Evolutionary conservation across 306 rosid species (phyloP).

Genomic region (Canavalia gladiata): DNA sequence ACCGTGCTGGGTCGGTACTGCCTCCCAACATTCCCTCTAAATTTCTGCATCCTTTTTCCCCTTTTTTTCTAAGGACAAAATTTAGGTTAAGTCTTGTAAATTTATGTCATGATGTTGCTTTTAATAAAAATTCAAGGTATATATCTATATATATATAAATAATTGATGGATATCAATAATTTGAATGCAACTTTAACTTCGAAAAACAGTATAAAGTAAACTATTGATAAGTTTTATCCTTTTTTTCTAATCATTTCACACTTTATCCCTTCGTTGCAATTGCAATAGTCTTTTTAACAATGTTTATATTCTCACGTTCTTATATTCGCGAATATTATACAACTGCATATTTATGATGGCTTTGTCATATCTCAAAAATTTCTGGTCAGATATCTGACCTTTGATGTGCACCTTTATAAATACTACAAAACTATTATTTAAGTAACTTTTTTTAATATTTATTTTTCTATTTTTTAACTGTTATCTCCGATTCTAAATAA

Average conservation of each 20-base stretch:
- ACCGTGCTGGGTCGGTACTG: constrained; percentile 76
- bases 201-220: too few species aligned
- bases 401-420: background rate
- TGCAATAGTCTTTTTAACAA: background rate
- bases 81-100: too few species aligned
- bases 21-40: constrained; percentile 17
- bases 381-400: background rate
- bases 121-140: too few species aligned
- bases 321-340: too few species aligned
- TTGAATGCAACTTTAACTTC: too few species aligned
- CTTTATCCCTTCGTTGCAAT: background rate
- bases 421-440: background rate
- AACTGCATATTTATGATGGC: too few species aligned
- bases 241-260: background rate
- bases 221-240: background rate
- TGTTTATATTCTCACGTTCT: background rate
- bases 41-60: constrained; percentile 20
- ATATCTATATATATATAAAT: too few species aligned
- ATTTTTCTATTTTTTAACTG: background rate
- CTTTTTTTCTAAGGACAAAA: background rate
- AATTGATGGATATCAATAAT: too few species aligned
- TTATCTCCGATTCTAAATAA: background rate
- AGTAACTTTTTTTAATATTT: background rate
- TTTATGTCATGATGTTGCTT: too few species aligned
- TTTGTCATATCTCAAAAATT: background rate